These are phyloP conservation scores for Aeschynomene evenia DNA, from an alignment of 306 rosid species.

Conservation along the genomic window DNA sequence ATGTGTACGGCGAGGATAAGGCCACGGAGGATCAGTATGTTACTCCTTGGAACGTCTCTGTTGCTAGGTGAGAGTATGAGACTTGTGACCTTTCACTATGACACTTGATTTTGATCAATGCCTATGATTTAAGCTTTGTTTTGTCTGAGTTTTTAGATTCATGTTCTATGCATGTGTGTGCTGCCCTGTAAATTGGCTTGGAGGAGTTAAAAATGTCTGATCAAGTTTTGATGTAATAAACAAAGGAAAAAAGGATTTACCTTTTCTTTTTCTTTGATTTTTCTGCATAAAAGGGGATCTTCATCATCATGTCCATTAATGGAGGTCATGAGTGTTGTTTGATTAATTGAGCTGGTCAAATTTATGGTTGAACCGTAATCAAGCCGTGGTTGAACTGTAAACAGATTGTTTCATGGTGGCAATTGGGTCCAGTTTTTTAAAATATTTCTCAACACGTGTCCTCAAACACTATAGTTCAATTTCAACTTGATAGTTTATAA, in stretches of 20 bases:
- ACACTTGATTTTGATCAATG: background rate
- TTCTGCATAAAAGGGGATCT: constrained; percentile 15
- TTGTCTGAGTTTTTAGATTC: constrained; percentile 15
- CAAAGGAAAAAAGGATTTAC: background rate
- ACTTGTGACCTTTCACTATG: background rate
- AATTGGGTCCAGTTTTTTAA: background rate
- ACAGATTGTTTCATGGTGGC: background rate
- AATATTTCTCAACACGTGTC: background rate
- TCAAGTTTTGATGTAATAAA: background rate
- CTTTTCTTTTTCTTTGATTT: background rate
- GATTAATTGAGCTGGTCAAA: background rate
- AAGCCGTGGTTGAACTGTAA: background rate
- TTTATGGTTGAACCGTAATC: too few relatives aligned
- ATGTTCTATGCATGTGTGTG: background rate
- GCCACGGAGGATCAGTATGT: constrained; percentile 84
- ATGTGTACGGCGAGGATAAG: constrained; percentile 75
- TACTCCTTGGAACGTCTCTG: constrained; percentile 89
- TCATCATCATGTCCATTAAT: background rate
- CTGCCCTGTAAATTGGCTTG: background rate
- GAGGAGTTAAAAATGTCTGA: background rate
- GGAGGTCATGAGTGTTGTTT: background rate
- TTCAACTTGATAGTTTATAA: background rate
- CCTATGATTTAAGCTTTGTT: background rate
- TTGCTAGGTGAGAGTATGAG: constrained; percentile 67
- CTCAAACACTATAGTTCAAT: background rate